phyloP scores from a whole-genome alignment of 768 basidiomycete genomes.

The Lentinus brumalis region DNA sequence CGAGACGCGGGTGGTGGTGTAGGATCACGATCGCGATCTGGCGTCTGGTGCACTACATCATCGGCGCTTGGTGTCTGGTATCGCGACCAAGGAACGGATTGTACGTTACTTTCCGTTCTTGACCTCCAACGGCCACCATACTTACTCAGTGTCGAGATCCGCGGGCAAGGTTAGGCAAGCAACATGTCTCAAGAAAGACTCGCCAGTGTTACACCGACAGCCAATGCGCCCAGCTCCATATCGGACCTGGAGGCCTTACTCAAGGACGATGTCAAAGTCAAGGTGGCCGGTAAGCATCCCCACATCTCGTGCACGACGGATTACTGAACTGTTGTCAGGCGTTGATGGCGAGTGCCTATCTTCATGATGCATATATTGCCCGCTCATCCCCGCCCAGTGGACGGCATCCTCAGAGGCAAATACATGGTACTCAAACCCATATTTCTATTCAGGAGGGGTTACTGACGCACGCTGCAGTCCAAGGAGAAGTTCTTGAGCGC shows the following conservation, averaged over 20 bases:
- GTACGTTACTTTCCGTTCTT: neutral
- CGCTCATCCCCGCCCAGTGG: constrained; percentile 51
- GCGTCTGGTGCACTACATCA: constrained; percentile 1
- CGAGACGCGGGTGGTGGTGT: neutral
- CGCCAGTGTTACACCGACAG: constrained; percentile 30
- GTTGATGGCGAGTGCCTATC: constrained; percentile 61
- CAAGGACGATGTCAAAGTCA: constrained; percentile 75
- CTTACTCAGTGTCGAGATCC: too few species aligned
- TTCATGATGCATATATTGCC: neutral
- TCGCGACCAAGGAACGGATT: constrained; percentile 5
- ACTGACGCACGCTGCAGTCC: constrained; percentile 51
- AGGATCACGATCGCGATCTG: constrained; percentile 14
- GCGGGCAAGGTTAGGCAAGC: neutral
- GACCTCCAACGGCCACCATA: neutral
- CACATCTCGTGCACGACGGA: neutral
- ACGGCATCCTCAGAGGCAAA: constrained; percentile 94
- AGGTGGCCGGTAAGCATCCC: constrained; percentile 74
- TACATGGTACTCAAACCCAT: constrained; percentile 59
- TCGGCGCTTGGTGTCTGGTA: constrained; percentile 8
- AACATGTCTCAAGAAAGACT: constrained; percentile 13
- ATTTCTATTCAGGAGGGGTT: too few species aligned
- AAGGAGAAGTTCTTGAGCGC: constrained; percentile 90
- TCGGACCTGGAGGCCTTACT: constrained; percentile 60
- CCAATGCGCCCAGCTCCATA: constrained; percentile 50
- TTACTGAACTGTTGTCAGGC: constrained; percentile 36